Base-by-base conservation (phyloP, 2,329 filamentous ascomycete species). In the Exophiala bonariae region DNA sequence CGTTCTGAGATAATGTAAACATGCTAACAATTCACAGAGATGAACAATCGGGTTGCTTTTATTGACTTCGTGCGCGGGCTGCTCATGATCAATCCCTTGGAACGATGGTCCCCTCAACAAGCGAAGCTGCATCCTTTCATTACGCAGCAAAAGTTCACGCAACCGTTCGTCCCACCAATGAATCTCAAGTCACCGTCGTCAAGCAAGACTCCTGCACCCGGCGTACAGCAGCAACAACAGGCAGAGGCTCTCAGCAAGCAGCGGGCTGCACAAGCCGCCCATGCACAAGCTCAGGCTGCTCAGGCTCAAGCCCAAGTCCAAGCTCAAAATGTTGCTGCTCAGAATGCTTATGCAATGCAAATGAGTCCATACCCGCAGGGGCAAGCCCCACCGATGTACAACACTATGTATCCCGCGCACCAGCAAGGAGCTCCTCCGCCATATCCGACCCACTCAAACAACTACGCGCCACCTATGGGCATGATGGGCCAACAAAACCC, bases 91-190 rank as follows among this genome's bases (percentile, higher is more conserved):
- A 99, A 96, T 64, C 93, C 93, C 3, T 78, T 99, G 26, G 93
- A 99, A 69, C 78, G 93, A 66, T 99, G 93, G 93, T 96, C 93
- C 3, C 93, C 93, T 5, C 92, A 96, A 63, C 93, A 99, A 71
- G 93, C 93, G 26, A 96, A 96, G 65, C 75, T 96, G 50, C 93
- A 99, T 65, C 93, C 93, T 0, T 99, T 99, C 69, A 99, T 99
- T 64, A 99, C 93, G 1, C 93, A 99, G 65, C 87, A 95, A 64
- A 99, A 97, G 73, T 99, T 86, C 65, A 96, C 91, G 0, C 91
- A 90, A 1, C 90, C 91, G 3, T 99, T 99, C 64, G 88, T 97
- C 38, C 93, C 93, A 7, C 92, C 92, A 2, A 96, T 96, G 90
- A 96, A 95, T 63, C 74, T 97, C 50, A 96, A 96, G 67, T 83